A percentile compares a stretch with the other conserved stretches of the same genome.
Conservation (phyloP, 768 basidiomycete species). For the Suillus luteus region DNA sequence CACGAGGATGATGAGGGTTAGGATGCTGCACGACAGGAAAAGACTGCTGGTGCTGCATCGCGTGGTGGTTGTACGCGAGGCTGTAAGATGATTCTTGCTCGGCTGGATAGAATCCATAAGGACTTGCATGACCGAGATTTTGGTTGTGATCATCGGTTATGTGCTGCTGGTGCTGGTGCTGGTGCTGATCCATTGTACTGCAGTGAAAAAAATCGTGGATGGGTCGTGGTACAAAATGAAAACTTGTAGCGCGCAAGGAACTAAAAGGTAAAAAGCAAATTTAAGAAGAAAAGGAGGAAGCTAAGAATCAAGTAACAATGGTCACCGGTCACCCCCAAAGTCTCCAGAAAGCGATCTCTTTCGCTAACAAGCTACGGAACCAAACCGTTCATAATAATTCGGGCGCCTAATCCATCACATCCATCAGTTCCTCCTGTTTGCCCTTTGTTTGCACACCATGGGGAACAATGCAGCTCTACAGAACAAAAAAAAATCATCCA, state of each 20-base stretch:
- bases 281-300: conserved; percentile 37
- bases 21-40: conserved; percentile 61
- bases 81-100: conserved; percentile 59
- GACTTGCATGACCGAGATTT: conserved; percentile 40
- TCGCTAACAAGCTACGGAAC: conserved; percentile 31
- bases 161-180: conserved; percentile 44
- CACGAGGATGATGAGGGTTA: conserved; percentile 72
- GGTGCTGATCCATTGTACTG: conserved; percentile 43
- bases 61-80: conserved; percentile 55
- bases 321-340: conserved; percentile 20
- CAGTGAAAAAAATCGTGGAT: conserved; percentile 41
- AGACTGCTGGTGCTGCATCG: conserved; percentile 45
- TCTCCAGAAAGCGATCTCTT: conserved; percentile 25
- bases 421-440: conserved; percentile 2
- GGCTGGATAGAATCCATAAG: conserved; percentile 53
- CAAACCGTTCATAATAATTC: conserved; percentile 19
- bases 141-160: conserved; percentile 52
- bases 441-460: conserved; percentile 16
- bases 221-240: conserved; percentile 38
- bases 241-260: conserved; percentile 33
- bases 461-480: conserved; percentile 2
- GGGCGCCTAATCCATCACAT: background rate
- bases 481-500: background rate
- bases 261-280: conserved; percentile 36
- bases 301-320: conserved; percentile 33